A percentile compares a stretch with the other conserved stretches of the same genome.
Evolutionary conservation across 169 alveolate genomes (phyloP).

Genomic region (Cryptosporidium bovis): DNA sequence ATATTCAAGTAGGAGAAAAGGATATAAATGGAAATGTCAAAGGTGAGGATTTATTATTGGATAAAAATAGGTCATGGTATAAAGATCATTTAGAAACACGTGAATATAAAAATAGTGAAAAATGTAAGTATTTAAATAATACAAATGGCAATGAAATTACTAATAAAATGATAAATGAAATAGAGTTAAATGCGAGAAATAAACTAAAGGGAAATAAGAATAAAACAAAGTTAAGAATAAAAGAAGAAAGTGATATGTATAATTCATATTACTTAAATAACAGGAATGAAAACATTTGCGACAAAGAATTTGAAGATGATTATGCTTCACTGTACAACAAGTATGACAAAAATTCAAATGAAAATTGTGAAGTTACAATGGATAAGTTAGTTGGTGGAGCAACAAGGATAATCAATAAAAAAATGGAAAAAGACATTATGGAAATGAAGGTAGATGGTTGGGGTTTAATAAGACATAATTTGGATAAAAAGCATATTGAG

Average conservation of each 20-base stretch:
- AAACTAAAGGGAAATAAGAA: not conserved
- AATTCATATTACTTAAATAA: not conserved
- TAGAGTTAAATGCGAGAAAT: not conserved
- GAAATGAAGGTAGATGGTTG: slow-evolving; percentile 34
- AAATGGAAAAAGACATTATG: not conserved
- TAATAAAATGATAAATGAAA: not conserved
- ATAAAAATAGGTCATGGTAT: no score
- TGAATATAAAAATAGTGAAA: no score
- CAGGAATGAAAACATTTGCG: not conserved
- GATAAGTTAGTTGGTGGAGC: slow-evolving; percentile 44
- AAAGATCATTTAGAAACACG: no score
- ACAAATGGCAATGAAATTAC: not conserved
- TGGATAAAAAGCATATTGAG: not conserved
- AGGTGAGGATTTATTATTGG: no score
- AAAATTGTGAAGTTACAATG: not conserved
- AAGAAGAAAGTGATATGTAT: not conserved
- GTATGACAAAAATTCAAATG: not conserved
- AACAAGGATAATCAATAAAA: slow-evolving; percentile 21
- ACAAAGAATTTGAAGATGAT: not conserved
- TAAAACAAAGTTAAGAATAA: not conserved
- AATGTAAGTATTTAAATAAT: not conserved
- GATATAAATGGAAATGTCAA: not conserved
- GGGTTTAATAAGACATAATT: slow-evolving; percentile 47
- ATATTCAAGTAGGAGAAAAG: not conserved
- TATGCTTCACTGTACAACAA: not conserved